Conservation (phyloP, 202 grass and related monocot genomes). For the Schoenoplectus triqueter region DNA sequence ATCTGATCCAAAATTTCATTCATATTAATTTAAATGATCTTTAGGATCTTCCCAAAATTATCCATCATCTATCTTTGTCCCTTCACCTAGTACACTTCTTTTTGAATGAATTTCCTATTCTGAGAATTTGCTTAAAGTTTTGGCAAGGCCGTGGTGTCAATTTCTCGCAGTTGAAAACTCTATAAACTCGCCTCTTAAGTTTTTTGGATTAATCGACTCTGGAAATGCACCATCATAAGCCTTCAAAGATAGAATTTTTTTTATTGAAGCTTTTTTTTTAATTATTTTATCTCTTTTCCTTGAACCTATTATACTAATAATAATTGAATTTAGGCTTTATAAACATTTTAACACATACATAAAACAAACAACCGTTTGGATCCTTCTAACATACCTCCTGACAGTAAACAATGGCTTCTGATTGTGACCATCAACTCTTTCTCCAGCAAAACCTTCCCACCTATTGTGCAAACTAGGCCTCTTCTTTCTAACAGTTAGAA, state of each 20-base stretch:
- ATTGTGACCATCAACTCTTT: slow-evolving; percentile 63
- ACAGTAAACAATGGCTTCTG: slow-evolving; percentile 83
- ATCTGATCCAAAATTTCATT: slow-evolving; percentile 33
- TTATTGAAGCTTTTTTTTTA: neutral
- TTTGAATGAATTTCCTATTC: no score
- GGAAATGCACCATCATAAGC: neutral
- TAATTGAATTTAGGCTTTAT: neutral
- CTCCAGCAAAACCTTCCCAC: slow-evolving; percentile 87
- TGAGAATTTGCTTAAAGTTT: neutral
- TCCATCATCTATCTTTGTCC: neutral
- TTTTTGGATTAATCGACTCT: neutral
- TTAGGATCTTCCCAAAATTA: slow-evolving; percentile 1
- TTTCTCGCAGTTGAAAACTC: neutral
- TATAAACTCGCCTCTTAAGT: neutral
- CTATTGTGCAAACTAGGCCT: slow-evolving; percentile 87
- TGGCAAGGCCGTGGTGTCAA: neutral
- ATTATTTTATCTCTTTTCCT: neutral
- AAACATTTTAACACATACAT: neutral
- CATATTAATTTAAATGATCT: neutral
- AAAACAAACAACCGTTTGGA: neutral
- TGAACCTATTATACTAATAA: neutral
- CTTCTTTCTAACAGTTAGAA: slow-evolving; percentile 82
- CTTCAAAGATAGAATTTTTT: neutral
- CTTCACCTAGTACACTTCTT: neutral
- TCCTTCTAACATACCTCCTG: slow-evolving; percentile 35